Evolutionary conservation across 2,329 filamentous ascomycete species (phyloP).

Genomic region (Biscogniauxia mediterranea): DNA sequence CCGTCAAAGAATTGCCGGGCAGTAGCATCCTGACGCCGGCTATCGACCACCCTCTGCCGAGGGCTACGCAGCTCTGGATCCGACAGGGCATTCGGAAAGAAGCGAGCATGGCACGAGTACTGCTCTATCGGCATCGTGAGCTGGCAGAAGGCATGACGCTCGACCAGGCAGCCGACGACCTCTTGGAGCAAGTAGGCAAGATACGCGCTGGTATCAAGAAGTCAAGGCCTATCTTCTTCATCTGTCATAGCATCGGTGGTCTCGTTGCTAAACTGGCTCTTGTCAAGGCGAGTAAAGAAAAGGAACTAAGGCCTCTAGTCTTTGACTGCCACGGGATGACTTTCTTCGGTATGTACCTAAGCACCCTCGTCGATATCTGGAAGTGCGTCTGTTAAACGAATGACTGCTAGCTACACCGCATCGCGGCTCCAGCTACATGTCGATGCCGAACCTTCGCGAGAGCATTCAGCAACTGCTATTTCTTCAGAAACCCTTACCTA

Average conservation of each 20-base stretch:
- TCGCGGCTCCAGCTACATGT: conserved; percentile 61
- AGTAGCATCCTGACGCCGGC: conserved; percentile 33
- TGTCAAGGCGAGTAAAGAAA: conserved; percentile 42
- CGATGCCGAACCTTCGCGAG: conserved; percentile 52
- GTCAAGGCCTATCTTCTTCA: conserved; percentile 55
- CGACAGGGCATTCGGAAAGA: conserved; percentile 50
- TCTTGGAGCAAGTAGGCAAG: conserved; percentile 43
- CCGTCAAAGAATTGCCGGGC: conserved; percentile 33
- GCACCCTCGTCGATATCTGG: not conserved
- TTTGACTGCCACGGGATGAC: conserved; percentile 59
- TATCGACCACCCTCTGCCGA: conserved; percentile 32
- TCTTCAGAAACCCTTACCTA: conserved; percentile 49
- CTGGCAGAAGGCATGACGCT: conserved; percentile 42
- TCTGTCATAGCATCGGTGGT: conserved; percentile 61
- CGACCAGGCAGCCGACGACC: conserved; percentile 43
- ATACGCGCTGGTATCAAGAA: conserved; percentile 33
- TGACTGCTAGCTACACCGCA: conserved; percentile 52
- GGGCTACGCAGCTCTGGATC: conserved; percentile 47
- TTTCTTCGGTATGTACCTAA: conserved; percentile 57
- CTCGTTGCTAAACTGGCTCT: conserved; percentile 58
- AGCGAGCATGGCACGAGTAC: conserved; percentile 46
- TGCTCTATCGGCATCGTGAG: conserved; percentile 51
- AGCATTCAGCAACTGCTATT: conserved; percentile 54
- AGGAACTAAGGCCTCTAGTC: conserved; percentile 43
- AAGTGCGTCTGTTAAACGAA: conserved; percentile 10